These are phyloP conservation scores for Fusarium heterosporum DNA, from an alignment of 2,329 filamentous ascomycete genomes.

Conservation along the genomic window DNA sequence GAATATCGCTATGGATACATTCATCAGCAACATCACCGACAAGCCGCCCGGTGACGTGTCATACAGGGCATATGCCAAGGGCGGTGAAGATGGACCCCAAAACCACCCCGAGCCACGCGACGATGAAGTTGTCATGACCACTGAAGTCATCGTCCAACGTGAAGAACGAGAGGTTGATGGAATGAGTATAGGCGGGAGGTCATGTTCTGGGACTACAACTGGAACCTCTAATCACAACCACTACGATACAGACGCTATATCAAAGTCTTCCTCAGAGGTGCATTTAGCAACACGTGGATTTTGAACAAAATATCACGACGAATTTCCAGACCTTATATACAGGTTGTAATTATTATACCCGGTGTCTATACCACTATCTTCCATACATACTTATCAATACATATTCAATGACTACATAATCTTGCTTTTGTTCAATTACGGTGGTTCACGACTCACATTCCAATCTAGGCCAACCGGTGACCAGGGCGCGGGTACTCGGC, in stretches of 20 bases:
- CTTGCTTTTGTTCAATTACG: background rate
- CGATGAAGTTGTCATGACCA: constrained; percentile 45
- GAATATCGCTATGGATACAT: constrained; percentile 40
- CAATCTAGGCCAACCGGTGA: background rate
- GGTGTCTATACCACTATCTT: constrained; percentile 2
- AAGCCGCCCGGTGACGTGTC: constrained; percentile 33
- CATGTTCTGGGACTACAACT: constrained; percentile 30
- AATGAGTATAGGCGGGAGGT: constrained; percentile 35
- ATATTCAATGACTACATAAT: background rate
- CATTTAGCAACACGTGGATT: constrained; percentile 42
- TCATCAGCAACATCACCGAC: constrained; percentile 22
- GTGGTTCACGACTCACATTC: background rate
- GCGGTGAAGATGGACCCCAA: constrained; percentile 33
- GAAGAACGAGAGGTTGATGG: constrained; percentile 39
- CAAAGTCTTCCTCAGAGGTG: constrained; percentile 46
- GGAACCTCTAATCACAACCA: constrained; percentile 11
- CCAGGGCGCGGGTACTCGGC: too few relatives aligned
- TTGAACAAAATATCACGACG: background rate
- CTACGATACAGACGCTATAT: constrained; percentile 35
- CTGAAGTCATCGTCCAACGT: constrained; percentile 39
- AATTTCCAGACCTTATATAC: background rate
- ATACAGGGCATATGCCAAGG: constrained; percentile 43
- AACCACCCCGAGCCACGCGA: constrained; percentile 3
- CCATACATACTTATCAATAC: background rate
- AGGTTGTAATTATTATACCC: constrained; percentile 33